Conservation (phyloP, 441 rosid genomes). For the Pelargonium fulgidum region DNA sequence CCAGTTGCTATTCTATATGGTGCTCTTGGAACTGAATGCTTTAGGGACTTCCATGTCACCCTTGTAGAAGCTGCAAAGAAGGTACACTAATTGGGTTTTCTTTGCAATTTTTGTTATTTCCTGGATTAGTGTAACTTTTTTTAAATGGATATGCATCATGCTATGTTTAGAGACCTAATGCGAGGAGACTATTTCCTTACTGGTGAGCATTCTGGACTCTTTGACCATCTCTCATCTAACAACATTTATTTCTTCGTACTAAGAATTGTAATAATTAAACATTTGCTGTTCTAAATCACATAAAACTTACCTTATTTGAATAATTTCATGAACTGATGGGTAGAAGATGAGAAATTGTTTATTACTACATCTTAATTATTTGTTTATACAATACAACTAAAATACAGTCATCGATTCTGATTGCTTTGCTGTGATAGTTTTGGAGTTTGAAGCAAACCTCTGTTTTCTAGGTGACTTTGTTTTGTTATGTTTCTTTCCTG, state of each 20-base stretch:
- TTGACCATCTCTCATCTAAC: no score
- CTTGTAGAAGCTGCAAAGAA: conserved; percentile 68
- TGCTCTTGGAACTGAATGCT: conserved; percentile 88
- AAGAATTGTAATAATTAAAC: no score
- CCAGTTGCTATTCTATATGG: conserved; percentile 81
- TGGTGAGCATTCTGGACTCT: no score
- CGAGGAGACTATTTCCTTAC: no score
- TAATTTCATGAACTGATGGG: no score
- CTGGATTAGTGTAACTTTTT: not conserved
- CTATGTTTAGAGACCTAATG: no score
- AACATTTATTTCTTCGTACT: no score
- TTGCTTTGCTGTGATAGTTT: conserved; percentile 1
- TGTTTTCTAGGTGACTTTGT: conserved; percentile 1
- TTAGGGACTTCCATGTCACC: conserved; percentile 62
- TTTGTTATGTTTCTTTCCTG: not conserved
- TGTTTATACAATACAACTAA: not conserved
- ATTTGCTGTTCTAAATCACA: no score
- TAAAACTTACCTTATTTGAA: no score
- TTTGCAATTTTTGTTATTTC: conserved; percentile 6
- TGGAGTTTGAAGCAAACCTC: not conserved
- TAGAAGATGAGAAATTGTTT: not conserved
- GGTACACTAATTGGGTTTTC: conserved; percentile 32
- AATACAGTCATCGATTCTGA: not conserved
- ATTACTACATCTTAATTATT: not conserved
- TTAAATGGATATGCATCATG: no score